Evolutionary conservation across 2,329 filamentous ascomycete species (phyloP), one percentile per base, ranked within the genome.

Genomic region (Polychaeton citri): DNA sequence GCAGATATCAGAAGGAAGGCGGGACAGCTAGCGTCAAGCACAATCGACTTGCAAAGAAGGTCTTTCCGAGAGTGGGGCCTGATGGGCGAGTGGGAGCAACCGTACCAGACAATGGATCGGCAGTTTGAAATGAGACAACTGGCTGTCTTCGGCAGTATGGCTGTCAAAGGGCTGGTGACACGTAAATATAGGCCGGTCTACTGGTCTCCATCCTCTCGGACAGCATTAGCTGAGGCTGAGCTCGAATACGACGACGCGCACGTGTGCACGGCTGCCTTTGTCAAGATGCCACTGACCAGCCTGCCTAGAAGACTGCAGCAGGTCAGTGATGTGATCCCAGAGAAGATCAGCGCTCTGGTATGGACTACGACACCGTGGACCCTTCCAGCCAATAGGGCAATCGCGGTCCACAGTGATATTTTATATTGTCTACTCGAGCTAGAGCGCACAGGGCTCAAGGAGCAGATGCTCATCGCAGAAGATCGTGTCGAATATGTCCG

Each of bases 281-380:
- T 98, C 31, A 78, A 74, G 40, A 92, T 92, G 50, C 81, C 78
- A 1, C 66, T 95, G 19, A 57, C 58, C 1, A 49, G 59, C 7
- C 38, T 74, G 9, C 63, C 69, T 0, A 52, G 61, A 6, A 52
- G 60, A 17, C 46, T 78, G 6, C 36, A 43, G 18, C 34, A 42
- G 1, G 40, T 50, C 13, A 46, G 56, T 2, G 44, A 53, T 18
- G 47, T 66, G 3, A 55, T 72, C 16, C 45, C 59, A 5, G 66
- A 68, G 3, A 61, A 66, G 4, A 53, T 95, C 8, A 80, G 71
- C 54, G 84, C 81, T n/a, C 71, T 90, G n/a, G 83, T 96, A 35
- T 98, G 90, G 90, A 98, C 90, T 2, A 98, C 90, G 0, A 98
- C 90, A 1, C 90, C 90, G 0, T 98, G 90, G 90, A 98, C 90